phyloP scores from a whole-genome alignment of 2,329 filamentous ascomycete species.

The Exophiala mesophila region DNA sequence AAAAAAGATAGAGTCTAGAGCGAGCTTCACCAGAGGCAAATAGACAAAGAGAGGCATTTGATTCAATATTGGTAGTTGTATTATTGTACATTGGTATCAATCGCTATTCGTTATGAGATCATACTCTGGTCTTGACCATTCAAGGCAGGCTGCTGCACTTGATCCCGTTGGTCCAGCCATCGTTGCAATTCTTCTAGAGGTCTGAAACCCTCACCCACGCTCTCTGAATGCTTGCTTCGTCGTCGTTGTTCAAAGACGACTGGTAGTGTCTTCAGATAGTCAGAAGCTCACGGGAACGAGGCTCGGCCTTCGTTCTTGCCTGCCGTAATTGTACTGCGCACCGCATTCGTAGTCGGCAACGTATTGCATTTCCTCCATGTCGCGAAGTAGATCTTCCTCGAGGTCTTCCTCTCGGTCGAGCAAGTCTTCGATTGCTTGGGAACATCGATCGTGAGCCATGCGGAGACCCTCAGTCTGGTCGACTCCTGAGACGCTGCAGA shows the following conservation, averaged over 20 bases:
- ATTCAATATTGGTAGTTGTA: not conserved
- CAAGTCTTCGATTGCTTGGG: constrained; percentile 20
- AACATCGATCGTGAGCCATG: constrained; percentile 24
- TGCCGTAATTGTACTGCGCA: constrained; percentile 1
- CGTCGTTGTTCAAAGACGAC: no score
- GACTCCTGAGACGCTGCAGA: constrained; percentile 25
- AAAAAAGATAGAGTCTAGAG: no score
- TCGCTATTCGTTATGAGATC: not conserved
- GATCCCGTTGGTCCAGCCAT: not conserved
- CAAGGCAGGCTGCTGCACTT: not conserved
- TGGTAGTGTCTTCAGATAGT: no score
- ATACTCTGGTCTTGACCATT: not conserved
- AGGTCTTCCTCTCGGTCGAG: constrained; percentile 25
- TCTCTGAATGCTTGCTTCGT: no score
- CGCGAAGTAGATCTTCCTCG: constrained; percentile 19
- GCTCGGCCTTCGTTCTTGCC: constrained; percentile 14
- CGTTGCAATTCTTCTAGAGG: no score
- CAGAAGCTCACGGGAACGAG: constrained; percentile 15
- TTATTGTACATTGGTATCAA: not conserved
- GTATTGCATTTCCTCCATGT: constrained; percentile 16
- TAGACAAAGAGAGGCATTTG: not conserved
- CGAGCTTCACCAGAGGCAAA: no score
- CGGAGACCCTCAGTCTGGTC: constrained; percentile 23
- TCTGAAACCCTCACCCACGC: no score
- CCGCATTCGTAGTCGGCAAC: constrained; percentile 9